These are phyloP conservation scores for Penicillium angulare DNA, from an alignment of 495 filamentous ascomycete species.

Conservation along the genomic window DNA sequence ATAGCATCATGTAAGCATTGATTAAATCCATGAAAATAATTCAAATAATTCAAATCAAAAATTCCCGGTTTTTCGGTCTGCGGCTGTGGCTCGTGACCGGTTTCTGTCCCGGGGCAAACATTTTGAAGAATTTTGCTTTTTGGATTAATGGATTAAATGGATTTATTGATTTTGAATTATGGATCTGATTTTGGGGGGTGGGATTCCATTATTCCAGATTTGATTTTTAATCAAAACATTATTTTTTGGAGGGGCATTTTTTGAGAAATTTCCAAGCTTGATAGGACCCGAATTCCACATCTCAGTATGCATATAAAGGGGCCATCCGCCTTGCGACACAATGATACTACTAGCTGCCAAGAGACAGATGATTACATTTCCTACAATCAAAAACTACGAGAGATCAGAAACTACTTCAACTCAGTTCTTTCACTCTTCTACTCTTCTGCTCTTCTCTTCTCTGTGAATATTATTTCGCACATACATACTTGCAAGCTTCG, in stretches of 20 bases:
- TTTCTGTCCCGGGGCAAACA: constrained; percentile 19
- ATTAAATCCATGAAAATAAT: neutral
- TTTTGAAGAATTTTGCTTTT: constrained; percentile 7
- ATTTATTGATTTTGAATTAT: neutral
- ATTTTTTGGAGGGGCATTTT: constrained; percentile 7
- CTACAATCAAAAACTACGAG: no score
- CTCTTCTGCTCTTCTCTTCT: neutral
- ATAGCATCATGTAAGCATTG: neutral
- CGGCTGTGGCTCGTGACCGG: constrained; percentile 16
- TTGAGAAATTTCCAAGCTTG: no score
- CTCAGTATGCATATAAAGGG: constrained; percentile 13
- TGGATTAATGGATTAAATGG: no score
- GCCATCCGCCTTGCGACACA: neutral
- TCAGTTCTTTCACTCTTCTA: neutral
- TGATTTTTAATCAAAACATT: neutral
- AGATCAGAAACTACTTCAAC: neutral
- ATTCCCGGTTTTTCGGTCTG: no score
- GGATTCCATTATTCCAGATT: neutral
- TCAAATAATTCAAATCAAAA: neutral
- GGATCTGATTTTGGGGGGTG: neutral
- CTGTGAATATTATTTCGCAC: neutral
- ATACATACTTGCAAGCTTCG: neutral
- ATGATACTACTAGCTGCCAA: neutral
- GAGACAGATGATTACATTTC: no score
- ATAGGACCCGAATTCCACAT: no score